Percentiles rank a stretch among this genome's conserved stretches.
These are phyloP conservation scores for Anaeramoeba ignava DNA, from an alignment of 78 protist species.

Conservation along the genomic window DNA sequence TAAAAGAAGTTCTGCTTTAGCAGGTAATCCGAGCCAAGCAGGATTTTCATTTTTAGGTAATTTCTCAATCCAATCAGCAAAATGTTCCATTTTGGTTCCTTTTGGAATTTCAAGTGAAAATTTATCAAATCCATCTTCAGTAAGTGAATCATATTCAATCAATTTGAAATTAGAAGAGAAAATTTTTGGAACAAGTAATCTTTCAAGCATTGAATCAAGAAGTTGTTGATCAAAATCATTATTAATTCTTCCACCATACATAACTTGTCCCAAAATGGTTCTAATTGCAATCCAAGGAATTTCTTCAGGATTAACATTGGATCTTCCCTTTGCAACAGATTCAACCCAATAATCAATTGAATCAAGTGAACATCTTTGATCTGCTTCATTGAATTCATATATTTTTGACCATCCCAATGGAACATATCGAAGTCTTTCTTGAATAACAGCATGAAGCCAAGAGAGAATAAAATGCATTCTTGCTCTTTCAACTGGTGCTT, in stretches of 20 bases:
- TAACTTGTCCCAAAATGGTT: constrained; percentile 36
- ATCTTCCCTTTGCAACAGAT: not conserved
- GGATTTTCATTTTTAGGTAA: constrained; percentile 60
- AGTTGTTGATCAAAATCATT: constrained; percentile 75
- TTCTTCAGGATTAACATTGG: not conserved
- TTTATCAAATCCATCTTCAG: not conserved
- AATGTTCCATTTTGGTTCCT: constrained; percentile 33
- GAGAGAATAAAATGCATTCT: constrained; percentile 78
- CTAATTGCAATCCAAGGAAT: not conserved
- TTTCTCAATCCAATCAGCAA: constrained; percentile 38
- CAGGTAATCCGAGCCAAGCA: constrained; percentile 73
- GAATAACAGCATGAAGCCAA: constrained; percentile 85
- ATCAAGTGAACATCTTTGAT: constrained; percentile 27
- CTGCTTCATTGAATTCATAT: constrained; percentile 82
- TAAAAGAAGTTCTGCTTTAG: constrained; percentile 45
- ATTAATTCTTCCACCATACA: constrained; percentile 83
- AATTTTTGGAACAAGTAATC: constrained; percentile 38
- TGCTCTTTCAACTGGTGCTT: constrained; percentile 53
- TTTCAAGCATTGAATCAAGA: constrained; percentile 49
- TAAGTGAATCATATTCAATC: not conserved
- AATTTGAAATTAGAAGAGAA: constrained; percentile 24
- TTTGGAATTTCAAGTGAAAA: constrained; percentile 24
- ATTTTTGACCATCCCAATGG: constrained; percentile 88
- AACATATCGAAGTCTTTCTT: constrained; percentile 74
- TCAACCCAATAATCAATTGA: constrained; percentile 81